Evolutionary conservation across 2,329 filamentous ascomycete species (phyloP).

Genomic region (Orbilia quercus): DNA sequence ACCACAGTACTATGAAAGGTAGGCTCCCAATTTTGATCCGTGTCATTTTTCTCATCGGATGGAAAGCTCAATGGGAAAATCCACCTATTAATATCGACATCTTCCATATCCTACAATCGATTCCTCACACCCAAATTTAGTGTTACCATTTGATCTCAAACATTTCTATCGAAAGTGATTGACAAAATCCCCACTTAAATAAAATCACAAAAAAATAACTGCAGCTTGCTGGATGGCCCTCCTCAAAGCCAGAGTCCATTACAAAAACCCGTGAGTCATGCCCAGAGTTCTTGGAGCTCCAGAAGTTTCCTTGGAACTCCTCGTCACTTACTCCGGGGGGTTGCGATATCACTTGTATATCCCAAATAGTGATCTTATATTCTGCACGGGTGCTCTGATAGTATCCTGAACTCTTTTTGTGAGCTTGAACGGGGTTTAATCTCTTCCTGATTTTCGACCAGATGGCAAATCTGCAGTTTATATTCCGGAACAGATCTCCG

Average conservation of each 20-base stretch:
- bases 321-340: neutral
- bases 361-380: neutral
- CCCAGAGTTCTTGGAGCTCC: slow-evolving; percentile 25
- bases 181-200: too few relatives aligned
- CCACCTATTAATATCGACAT: slow-evolving; percentile 6
- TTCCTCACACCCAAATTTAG: too few relatives aligned
- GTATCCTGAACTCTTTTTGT: neutral
- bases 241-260: slow-evolving; percentile 20
- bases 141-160: too few relatives aligned
- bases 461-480: too few relatives aligned
- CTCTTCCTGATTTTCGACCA: too few relatives aligned
- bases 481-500: too few relatives aligned
- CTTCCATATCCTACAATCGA: slow-evolving; percentile 10
- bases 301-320: slow-evolving; percentile 8
- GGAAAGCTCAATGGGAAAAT: slow-evolving; percentile 14
- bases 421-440: too few relatives aligned
- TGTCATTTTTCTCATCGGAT: slow-evolving; percentile 12
- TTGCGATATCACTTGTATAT: slow-evolving; percentile 8
- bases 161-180: too few relatives aligned
- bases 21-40: neutral
- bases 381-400: neutral
- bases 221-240: slow-evolving; percentile 20
- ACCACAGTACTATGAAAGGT: slow-evolving; percentile 24
- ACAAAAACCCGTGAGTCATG: slow-evolving; percentile 6
- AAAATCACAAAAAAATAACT: neutral